These are phyloP conservation scores for Mycena crocata DNA, from an alignment of 768 basidiomycete species.

Conservation along the genomic window DNA sequence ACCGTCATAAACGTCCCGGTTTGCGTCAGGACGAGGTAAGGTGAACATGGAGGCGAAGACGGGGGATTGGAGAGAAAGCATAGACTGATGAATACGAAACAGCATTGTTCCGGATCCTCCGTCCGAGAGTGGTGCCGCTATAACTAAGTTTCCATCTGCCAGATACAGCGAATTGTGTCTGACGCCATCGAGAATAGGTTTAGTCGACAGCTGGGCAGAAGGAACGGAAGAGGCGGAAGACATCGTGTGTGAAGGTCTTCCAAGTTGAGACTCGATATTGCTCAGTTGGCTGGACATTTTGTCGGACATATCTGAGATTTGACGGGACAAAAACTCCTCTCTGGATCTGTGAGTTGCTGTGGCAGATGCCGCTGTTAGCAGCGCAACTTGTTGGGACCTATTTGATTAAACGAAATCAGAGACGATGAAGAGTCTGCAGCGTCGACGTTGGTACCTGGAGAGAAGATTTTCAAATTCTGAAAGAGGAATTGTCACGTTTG, in stretches of 20 bases:
- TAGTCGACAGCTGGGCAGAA: not conserved
- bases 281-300: conserved; percentile 7
- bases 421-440: too few species aligned
- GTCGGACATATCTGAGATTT: conserved; percentile 22
- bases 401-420: too few species aligned
- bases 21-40: conserved; percentile 13
- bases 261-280: conserved; percentile 5
- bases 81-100: conserved; percentile 34
- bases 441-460: too few species aligned
- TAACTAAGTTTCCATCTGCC: conserved; percentile 46
- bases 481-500: conserved; percentile 14
- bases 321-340: conserved; percentile 13
- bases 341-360: not conserved
- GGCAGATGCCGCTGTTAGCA: conserved; percentile 3
- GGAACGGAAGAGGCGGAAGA: not conserved
- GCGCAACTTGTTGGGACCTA: conserved; percentile 15
- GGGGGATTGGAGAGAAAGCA: conserved; percentile 29
- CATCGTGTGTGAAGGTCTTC: not conserved
- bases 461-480: conserved; percentile 16
- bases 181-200: conserved; percentile 26
- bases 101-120: conserved; percentile 15
- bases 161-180: conserved; percentile 39
- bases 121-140: conserved; percentile 35
- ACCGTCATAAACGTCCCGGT: conserved; percentile 30
- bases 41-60: conserved; percentile 33